phyloP scores from a whole-genome alignment of 306 rosid species.

The Sesbania bispinosa region DNA sequence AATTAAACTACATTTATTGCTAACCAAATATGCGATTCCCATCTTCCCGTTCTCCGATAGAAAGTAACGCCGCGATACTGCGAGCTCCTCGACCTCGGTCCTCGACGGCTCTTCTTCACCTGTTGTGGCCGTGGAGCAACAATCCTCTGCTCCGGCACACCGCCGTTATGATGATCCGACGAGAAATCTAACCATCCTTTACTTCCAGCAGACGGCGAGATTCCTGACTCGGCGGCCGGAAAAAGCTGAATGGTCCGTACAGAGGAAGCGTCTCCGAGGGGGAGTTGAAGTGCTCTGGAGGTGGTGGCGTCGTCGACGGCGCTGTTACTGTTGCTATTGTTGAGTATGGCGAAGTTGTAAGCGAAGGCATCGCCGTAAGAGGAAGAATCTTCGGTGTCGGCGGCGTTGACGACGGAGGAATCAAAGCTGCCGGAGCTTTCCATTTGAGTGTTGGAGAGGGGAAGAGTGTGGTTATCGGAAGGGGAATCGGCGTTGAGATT shows the following conservation, averaged over 20 bases:
- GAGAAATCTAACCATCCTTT: constrained; percentile 47
- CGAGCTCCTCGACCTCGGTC: constrained; percentile 89
- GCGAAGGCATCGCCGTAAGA: constrained; percentile 43
- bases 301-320: constrained; percentile 6
- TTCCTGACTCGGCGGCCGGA: constrained; percentile 23
- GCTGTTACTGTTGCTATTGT: constrained; percentile 9
- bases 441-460: constrained; percentile 34
- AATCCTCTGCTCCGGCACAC: constrained; percentile 31
- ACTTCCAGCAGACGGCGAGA: constrained; percentile 26
- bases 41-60: constrained; percentile 87
- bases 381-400: constrained; percentile 45
- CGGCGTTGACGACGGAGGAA: constrained; percentile 58
- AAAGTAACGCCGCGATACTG: constrained; percentile 96
- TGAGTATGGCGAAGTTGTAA: constrained; percentile 51
- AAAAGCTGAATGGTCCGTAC: constrained; percentile 66
- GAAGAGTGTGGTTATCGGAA: constrained; percentile 31
- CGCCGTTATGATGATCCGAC: constrained; percentile 25
- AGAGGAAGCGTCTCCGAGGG: neutral
- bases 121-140: constrained; percentile 35
- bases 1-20: constrained; percentile 14
- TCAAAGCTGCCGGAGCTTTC: constrained; percentile 69
- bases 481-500: constrained; percentile 52
- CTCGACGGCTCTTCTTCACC: constrained; percentile 80
- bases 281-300: neutral
- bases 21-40: constrained; percentile 98